Conservation (phyloP, 2,329 filamentous ascomycete genomes). For the Trichoderma pleuroti region DNA sequence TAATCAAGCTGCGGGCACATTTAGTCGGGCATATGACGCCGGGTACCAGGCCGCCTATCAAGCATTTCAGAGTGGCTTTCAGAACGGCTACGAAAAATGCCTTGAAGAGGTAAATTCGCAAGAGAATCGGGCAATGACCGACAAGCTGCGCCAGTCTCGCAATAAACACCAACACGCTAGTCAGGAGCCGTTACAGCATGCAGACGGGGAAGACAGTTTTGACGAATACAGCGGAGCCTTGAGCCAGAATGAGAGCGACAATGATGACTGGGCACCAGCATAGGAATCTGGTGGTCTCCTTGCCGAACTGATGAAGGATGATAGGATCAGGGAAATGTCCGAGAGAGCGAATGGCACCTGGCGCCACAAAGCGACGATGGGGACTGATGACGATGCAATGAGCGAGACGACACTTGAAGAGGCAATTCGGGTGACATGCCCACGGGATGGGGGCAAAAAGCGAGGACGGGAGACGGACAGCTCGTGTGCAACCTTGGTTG, state of each 20-base stretch:
- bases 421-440: not conserved
- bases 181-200: not conserved
- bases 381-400: no score
- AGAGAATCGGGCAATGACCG: rapidly evolving
- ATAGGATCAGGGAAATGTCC: not conserved
- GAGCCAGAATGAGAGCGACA: not conserved
- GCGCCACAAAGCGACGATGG: not conserved
- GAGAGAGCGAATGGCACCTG: not conserved
- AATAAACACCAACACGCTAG: no score
- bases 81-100: not conserved
- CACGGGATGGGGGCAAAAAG: not conserved
- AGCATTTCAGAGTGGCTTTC: not conserved
- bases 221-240: rapidly evolving
- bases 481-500: not conserved
- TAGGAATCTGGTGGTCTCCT: not conserved
- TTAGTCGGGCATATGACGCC: not conserved
- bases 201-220: not conserved
- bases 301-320: not conserved
- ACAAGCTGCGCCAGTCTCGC: not conserved
- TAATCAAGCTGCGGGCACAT: not conserved
- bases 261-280: not conserved
- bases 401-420: not conserved
- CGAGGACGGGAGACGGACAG: not conserved
- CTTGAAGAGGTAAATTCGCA: not conserved
- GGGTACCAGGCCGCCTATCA: not conserved